Conservation (phyloP, 192 early-diverging fungal species). For the Geranomyces michiganensis region DNA sequence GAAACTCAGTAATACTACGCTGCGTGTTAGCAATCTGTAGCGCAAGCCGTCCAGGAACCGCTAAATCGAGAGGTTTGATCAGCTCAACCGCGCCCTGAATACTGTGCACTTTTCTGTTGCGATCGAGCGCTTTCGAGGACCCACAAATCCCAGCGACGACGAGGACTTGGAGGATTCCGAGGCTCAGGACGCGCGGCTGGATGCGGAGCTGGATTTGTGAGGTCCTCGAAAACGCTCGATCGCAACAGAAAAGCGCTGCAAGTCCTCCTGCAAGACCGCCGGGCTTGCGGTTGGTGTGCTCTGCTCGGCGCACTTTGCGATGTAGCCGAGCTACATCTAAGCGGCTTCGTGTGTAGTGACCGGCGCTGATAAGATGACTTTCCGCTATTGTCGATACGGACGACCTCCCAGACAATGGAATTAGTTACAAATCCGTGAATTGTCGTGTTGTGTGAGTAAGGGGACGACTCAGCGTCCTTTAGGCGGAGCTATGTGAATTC, state of each 20-base stretch:
- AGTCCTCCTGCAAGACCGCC: neutral
- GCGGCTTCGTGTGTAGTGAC: neutral
- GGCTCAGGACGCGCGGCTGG: too few species aligned
- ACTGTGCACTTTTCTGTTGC: too few species aligned
- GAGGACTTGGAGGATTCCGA: too few species aligned
- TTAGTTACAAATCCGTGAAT: constrained; percentile 20
- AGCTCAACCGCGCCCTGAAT: too few species aligned
- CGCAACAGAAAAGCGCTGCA: neutral
- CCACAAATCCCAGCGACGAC: too few species aligned
- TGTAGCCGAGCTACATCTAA: constrained; percentile 4
- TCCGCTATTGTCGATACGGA: constrained; percentile 2
- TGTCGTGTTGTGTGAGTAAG: constrained; percentile 4
- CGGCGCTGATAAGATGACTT: neutral
- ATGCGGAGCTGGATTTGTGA: too few species aligned
- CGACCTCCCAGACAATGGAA: constrained; percentile 15
- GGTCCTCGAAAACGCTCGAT: constrained; percentile 11
- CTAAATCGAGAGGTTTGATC: too few species aligned
- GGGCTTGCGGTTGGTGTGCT: constrained; percentile 11
- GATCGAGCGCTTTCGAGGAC: too few species aligned
- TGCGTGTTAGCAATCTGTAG: too few species aligned
- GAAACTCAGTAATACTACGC: too few species aligned
- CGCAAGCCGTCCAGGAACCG: too few species aligned
- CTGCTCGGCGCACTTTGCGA: neutral
- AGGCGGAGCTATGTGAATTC: neutral
- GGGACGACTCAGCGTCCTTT: neutral